These are phyloP conservation scores for Lactifluus volemus DNA, from an alignment of 768 basidiomycete species.

Conservation along the genomic window DNA sequence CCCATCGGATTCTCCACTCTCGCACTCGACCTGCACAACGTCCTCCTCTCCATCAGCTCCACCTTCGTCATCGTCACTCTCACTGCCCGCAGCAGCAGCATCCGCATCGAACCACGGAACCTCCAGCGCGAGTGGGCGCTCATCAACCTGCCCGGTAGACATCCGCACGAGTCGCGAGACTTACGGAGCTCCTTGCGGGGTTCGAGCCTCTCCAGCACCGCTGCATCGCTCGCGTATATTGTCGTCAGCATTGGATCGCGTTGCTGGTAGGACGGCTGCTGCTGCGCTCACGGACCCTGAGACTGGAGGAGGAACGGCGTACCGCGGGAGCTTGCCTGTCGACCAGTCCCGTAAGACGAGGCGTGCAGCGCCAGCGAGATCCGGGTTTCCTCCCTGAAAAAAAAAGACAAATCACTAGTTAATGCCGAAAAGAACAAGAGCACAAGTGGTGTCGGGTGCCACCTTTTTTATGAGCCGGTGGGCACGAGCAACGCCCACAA, in stretches of 20 bases:
- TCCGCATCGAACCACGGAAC: constrained; percentile 33
- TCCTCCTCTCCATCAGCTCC: constrained; percentile 25
- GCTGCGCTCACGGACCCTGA: not conserved
- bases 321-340: constrained; percentile 62
- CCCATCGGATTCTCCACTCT: constrained; percentile 3
- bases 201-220: constrained; percentile 38
- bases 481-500: constrained; percentile 67
- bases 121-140: constrained; percentile 35
- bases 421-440: not conserved
- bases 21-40: constrained; percentile 26
- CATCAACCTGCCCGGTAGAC: constrained; percentile 31
- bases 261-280: constrained; percentile 10
- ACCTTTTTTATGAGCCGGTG: constrained; percentile 75
- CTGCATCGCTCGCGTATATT: constrained; percentile 40
- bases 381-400: constrained; percentile 57
- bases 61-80: constrained; percentile 23
- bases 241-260: constrained; percentile 21
- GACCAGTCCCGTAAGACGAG: constrained; percentile 83
- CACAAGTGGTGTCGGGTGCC: constrained; percentile 11
- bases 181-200: constrained; percentile 65
- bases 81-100: constrained; percentile 31
- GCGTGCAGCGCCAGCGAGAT: constrained; percentile 66
- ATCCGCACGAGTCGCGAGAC: constrained; percentile 42
- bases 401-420: constrained; percentile 6
- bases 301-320: constrained; percentile 44